Base-by-base conservation (phyloP, 2,329 filamentous ascomycete genomes). In the Exutisphaerella laricina region DNA sequence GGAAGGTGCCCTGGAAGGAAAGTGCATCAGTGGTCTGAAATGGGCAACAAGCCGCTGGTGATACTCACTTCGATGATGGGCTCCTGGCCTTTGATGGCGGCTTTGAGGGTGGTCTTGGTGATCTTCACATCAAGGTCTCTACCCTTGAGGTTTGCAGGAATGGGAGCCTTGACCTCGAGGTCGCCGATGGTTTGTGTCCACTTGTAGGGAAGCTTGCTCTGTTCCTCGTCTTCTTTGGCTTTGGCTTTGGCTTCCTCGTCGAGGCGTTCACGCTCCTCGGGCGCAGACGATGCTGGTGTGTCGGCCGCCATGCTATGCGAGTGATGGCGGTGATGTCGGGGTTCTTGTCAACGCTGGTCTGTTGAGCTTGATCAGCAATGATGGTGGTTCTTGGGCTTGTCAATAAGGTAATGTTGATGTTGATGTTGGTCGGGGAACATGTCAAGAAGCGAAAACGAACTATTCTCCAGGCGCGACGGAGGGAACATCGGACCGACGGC, bases 141-240 rank as follows among this genome's bases (percentile, higher is more conserved):
- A 28, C 81, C 87, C 69, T 94, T 94, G 56, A 90, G 72, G 66
- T 89, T 94, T 17, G 77, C 84, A 0, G 90, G 84, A 1, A 98
- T 80, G 20, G 77, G 72, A 46, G 94, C 76, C 38, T 77, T 83
- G 58, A 97, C 70, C 62, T 95, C 87, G 48, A 96, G 71, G 62
- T 97, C 92, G 56, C 75, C 76, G 64, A 98, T 95, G 17, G 85
- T 89, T 70, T 98, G 92, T 8, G 78, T 85, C 92, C 92, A 98
- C 71, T 94, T 92, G 80, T 98, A 98, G 1, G 92, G 92, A 30
- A 98, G 81, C 17, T 83, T 79, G 30, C 82, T 84, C 72, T 98
- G 92, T 70, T 98, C 92, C 58, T 82, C 84, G 43, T 78, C 74
- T 70, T 98, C 88, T 64, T 83, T 82, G 49, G 80, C 82, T 58